Percentiles rank a stretch among this genome's conserved stretches.
Evolutionary conservation across 2,329 filamentous ascomycete genomes (phyloP).

Genomic region (Calonectria ilicicola): DNA sequence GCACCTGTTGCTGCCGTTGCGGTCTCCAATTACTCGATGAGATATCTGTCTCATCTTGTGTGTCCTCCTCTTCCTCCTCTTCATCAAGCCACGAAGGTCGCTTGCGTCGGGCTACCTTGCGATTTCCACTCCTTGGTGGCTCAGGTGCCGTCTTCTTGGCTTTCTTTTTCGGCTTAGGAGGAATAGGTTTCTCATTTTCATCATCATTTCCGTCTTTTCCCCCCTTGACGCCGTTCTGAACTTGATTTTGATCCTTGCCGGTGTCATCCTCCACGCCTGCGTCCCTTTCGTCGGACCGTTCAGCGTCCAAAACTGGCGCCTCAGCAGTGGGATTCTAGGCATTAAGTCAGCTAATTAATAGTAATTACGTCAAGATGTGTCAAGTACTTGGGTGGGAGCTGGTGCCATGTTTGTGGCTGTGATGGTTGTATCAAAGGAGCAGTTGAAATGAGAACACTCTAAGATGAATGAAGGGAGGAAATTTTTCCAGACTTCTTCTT

Average conservation of each 20-base stretch:
- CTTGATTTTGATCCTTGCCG: background rate
- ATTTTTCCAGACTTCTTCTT: background rate
- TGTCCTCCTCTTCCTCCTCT: conserved; percentile 41
- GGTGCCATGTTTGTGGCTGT: background rate
- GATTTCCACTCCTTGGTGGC: conserved; percentile 19
- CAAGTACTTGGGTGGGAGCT: background rate
- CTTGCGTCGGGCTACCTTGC: conserved; percentile 22
- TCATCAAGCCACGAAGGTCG: conserved; percentile 40
- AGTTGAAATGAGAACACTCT: background rate
- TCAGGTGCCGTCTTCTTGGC: background rate
- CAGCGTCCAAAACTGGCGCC: background rate
- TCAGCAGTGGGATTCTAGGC: background rate
- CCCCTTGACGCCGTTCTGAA: no score
- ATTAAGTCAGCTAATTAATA: background rate
- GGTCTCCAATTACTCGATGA: background rate
- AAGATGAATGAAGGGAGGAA: background rate
- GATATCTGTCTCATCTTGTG: conserved; percentile 26
- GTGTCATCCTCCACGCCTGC: background rate
- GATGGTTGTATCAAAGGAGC: background rate
- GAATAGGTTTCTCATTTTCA: background rate
- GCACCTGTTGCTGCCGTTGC: conserved; percentile 28
- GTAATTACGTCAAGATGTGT: background rate
- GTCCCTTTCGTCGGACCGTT: background rate
- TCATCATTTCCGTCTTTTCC: background rate
- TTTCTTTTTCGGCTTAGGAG: background rate